Base-by-base conservation (phyloP, 139 green algal genomes). In the Edaphochlamys debaryana region DNA sequence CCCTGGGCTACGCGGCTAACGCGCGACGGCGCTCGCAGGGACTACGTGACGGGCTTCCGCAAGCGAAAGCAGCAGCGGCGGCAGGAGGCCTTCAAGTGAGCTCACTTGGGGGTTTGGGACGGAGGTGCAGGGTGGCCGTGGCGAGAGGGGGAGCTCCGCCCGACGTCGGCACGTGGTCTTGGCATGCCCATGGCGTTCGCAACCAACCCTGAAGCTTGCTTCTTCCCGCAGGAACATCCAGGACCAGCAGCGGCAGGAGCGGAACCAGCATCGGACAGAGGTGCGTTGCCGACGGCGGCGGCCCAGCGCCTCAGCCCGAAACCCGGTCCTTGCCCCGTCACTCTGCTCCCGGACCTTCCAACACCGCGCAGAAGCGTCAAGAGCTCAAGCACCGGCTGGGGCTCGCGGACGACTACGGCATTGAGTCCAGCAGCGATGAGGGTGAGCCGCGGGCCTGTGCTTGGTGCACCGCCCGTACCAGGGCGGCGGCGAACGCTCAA, bases 41-140 rank as follows among this genome's bases (percentile, higher is more conserved):
- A 95, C 4, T 95, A 91, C 67, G 54, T 95, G 15, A 95, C 91
- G 25, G 92, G 92, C 5, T 95, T 95, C 60, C 76, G 89, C 15
- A 95, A 95, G 68, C 88, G 92, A 22, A 95, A 95, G 81, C 90
- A 93, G 83, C 82, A 94, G 75, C 79, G 92, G 22, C 88, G 91
- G 1, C 92, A 93, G 34, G 89, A 93, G n/a, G 92, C 92, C 1
- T 54, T 91, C 23, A 89, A 93, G 74, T 89, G 58, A 81, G 88
- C 77, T 0, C 27, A 30, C 11, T 63, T n/a, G n/a, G n/a, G n/a
- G n/a, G n/a, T n/a, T n/a, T n/a, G n/a, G n/a, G n/a, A n/a, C n/a
- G n/a, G n/a, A n/a, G n/a, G n/a, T n/a, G n/a, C n/a, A n/a, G n/a
- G n/a, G n/a, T n/a, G n/a, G n/a, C n/a, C n/a, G n/a, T n/a, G n/a